Conservation (phyloP, 2,329 filamentous ascomycete species). For the Sphaerulina musiva region DNA sequence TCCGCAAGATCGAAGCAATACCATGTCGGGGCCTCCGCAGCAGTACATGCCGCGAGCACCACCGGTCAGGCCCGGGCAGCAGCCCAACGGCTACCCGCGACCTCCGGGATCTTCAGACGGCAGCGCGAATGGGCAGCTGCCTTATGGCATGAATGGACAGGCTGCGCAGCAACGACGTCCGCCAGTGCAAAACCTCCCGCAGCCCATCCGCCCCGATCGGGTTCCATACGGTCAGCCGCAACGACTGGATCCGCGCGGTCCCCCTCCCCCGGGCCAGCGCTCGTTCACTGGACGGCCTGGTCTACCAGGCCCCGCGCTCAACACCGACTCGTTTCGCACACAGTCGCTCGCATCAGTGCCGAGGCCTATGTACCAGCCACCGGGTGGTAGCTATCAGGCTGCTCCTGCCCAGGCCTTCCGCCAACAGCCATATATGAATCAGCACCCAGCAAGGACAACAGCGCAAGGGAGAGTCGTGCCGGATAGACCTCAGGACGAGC, state of each 20-base stretch:
- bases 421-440: slow-evolving; percentile 64
- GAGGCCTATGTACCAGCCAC: slow-evolving; percentile 65
- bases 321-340: slow-evolving; percentile 81
- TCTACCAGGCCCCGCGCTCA: slow-evolving; percentile 56
- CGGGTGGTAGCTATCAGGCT: slow-evolving; percentile 49
- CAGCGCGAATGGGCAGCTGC: slow-evolving; percentile 26
- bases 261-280: slow-evolving; percentile 42
- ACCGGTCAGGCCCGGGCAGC: slow-evolving; percentile 46
- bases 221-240: slow-evolving; percentile 67
- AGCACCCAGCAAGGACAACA: slow-evolving; percentile 65
- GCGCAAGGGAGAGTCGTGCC: slow-evolving; percentile 87
- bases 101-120: slow-evolving; percentile 24
- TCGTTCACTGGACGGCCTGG: slow-evolving; percentile 31
- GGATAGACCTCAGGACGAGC: slow-evolving; percentile 74
- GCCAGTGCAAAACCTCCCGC: slow-evolving; percentile 48
- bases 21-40: slow-evolving; percentile 46
- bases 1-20: slow-evolving; percentile 66
- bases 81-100: slow-evolving; percentile 37
- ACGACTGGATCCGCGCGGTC: slow-evolving; percentile 57
- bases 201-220: slow-evolving; percentile 56
- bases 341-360: slow-evolving; percentile 77
- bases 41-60: slow-evolving; percentile 53
- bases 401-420: slow-evolving; percentile 70
- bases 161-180: slow-evolving; percentile 39
- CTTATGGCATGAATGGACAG: slow-evolving; percentile 28